These are phyloP conservation scores for Plasmodium berghei DNA, from an alignment of 169 alveolate species.

Conservation along the genomic window DNA sequence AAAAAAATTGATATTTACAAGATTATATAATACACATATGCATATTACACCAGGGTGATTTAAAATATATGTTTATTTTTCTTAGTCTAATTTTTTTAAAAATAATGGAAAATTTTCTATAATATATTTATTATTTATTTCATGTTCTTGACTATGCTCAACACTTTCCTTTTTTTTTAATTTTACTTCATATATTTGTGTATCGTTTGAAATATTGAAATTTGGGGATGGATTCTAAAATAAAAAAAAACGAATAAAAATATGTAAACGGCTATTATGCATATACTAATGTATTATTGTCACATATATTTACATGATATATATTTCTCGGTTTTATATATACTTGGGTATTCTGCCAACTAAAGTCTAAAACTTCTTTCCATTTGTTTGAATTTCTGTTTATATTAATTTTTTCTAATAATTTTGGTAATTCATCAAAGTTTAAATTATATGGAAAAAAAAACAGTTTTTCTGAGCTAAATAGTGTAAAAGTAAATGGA, in stretches of 20 bases:
- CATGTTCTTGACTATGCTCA: not conserved
- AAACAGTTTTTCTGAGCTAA: conserved; percentile 50
- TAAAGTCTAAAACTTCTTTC: conserved; percentile 58
- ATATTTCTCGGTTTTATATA: not conserved
- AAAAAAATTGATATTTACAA: too few relatives aligned
- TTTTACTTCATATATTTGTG: conserved; percentile 23
- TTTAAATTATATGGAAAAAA: conserved; percentile 55
- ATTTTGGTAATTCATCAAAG: conserved; percentile 58
- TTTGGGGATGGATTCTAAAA: conserved; percentile 68
- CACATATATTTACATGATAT: not conserved
- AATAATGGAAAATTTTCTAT: conserved; percentile 70
- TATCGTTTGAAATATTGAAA: conserved; percentile 35
- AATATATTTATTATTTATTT: conserved; percentile 9
- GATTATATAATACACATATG: too few relatives aligned
- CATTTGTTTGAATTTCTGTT: conserved; percentile 30
- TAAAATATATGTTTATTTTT: not conserved
- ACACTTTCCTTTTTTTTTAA: not conserved
- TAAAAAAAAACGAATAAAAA: too few relatives aligned
- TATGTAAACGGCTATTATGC: too few relatives aligned
- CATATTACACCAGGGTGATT: too few relatives aligned
- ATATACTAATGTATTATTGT: too few relatives aligned
- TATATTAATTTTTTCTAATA: conserved; percentile 66
- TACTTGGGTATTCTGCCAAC: conserved; percentile 68
- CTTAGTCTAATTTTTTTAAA: conserved; percentile 49
- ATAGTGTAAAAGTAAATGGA: conserved; percentile 4